phyloP scores from a whole-genome alignment of 179 eudicot species.

The Patellifolia procumbens region DNA sequence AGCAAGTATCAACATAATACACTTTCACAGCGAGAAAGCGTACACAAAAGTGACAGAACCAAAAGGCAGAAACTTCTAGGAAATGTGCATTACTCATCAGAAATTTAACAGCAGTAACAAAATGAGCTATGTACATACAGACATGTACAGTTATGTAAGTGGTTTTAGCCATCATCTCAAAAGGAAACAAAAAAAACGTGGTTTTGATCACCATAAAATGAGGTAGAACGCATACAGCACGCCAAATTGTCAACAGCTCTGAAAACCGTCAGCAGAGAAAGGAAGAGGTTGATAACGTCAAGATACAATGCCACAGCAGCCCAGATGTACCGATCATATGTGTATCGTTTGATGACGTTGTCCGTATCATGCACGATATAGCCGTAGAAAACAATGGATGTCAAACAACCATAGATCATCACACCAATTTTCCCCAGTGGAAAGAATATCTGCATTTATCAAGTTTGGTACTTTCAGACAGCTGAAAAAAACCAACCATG shows the following conservation, averaged over 20 bases:
- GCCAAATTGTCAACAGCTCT: slow-evolving; percentile 54
- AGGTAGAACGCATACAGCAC: no score
- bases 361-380: slow-evolving; percentile 83
- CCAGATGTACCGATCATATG: slow-evolving; percentile 83
- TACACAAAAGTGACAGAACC: no score
- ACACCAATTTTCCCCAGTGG: slow-evolving; percentile 62
- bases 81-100: no score
- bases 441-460: slow-evolving; percentile 54
- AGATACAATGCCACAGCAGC: slow-evolving; percentile 80
- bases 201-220: not conserved
- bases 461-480: not conserved
- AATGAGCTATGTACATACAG: slow-evolving; percentile 13
- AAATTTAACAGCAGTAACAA: not conserved
- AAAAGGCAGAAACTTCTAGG: no score
- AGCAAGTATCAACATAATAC: no score
- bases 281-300: slow-evolving; percentile 80
- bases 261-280: slow-evolving; percentile 59
- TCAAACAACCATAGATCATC: slow-evolving; percentile 78
- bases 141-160: not conserved
- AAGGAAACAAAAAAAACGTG: no score
- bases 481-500: not conserved
- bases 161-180: no score
- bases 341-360: slow-evolving; percentile 79
- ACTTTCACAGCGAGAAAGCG: no score
- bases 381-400: slow-evolving; percentile 72